Conservation (phyloP, 768 basidiomycete genomes). For the Cyathus striatus region DNA sequence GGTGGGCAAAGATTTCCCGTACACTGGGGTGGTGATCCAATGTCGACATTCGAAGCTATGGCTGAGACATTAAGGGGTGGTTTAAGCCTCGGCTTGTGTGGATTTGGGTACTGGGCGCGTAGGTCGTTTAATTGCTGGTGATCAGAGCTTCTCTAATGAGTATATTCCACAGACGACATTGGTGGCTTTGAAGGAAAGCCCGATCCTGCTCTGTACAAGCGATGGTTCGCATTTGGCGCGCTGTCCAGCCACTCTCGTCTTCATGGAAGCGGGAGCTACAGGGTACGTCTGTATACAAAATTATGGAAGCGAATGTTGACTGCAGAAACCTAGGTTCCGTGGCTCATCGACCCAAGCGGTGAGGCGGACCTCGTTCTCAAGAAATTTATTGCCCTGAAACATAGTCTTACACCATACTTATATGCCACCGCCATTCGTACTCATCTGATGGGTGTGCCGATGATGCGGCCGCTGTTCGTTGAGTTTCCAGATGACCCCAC, state of each 20-base stretch:
- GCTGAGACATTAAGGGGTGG: slow-evolving; percentile 41
- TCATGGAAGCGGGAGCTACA: slow-evolving; percentile 42
- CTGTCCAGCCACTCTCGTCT: slow-evolving; percentile 38
- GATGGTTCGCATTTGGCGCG: slow-evolving; percentile 38
- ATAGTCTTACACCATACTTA: slow-evolving; percentile 42
- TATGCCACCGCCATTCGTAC: slow-evolving; percentile 23
- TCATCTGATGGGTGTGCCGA: slow-evolving; percentile 22
- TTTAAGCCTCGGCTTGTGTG: slow-evolving; percentile 34
- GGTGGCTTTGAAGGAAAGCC: slow-evolving; percentile 33
- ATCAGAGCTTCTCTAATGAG: not conserved
- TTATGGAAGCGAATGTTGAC: not conserved
- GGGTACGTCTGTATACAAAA: slow-evolving; percentile 18
- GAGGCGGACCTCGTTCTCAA: slow-evolving; percentile 30
- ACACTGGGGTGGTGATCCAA: slow-evolving; percentile 42
- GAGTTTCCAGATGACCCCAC: slow-evolving; percentile 26
- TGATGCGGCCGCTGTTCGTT: slow-evolving; percentile 28
- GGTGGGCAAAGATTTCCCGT: slow-evolving; percentile 38
- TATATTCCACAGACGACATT: slow-evolving; percentile 29
- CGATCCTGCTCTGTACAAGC: slow-evolving; percentile 34
- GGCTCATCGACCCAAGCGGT: slow-evolving; percentile 35
- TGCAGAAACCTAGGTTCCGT: slow-evolving; percentile 25
- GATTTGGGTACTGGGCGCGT: slow-evolving; percentile 40
- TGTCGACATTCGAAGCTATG: slow-evolving; percentile 44
- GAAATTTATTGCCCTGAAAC: slow-evolving; percentile 35
- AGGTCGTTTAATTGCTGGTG: slow-evolving; percentile 2